Evolutionary conservation across 1,284 basidiomycete species (phyloP), one percentile per base, ranked within the genome.

Genomic region (Fistulinella cinereoalba): DNA sequence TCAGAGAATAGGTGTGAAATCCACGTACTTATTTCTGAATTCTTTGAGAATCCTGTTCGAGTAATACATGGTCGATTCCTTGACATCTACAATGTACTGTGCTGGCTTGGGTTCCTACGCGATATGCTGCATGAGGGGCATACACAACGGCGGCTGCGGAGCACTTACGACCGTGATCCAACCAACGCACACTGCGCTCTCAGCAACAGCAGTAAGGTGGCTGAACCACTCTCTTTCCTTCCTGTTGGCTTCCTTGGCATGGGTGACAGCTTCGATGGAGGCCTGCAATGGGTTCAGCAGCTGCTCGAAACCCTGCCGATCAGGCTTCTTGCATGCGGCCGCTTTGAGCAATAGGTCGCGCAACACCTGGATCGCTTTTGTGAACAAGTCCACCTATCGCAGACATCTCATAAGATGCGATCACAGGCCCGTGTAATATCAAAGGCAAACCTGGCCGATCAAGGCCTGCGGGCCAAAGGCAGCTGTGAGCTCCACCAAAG

Each of bases 21-120:
- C 9, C 6, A 61, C 87, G 52, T 51, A 92, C 92, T 88, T 90
- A 12, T 94, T 90, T 69, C 93, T 98, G 76, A 79, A 90, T 56
- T 96, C 92, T 69, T 96, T 95, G 68, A 96, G 85, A 40, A 98
- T 81, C 46, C 88, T 83, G 65, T 97, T 93, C 12, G 85, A 85
- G 67, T 94, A 99, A 71, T 95, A 99, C 61, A 86, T 80, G 6
- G 88, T 81, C 8, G 91, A 82, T 43, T 98, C 93, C 69, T 90
- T 96, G 69, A 89, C 82, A 44, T 96, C 92, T 12, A 70, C 72
- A n/a, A 98, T 76, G 57, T 81, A 89, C 12, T 89, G 83, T 5
- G 79, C 92, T 0, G 97, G 96, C 61, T 91, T 92, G 15, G 82
- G 78, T 52, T 83, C 78, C 90, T 94, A 56, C 28, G 40, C 7